Conservation (phyloP, 106 monocot species). For the Alisma plantagoaquatica region DNA sequence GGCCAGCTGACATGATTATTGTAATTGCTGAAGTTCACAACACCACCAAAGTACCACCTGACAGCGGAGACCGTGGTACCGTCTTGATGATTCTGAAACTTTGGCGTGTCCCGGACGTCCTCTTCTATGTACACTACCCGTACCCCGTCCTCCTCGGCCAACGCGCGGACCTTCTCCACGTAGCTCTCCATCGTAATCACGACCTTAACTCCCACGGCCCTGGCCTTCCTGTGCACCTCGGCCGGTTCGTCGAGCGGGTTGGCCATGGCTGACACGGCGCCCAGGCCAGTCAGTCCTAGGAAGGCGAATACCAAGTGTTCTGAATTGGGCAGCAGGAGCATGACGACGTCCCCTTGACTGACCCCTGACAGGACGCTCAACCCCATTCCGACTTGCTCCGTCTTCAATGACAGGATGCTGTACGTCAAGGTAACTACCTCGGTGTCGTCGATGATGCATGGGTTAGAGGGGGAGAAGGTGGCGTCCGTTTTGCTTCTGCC, state of each 20-base stretch:
- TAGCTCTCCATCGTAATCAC: conserved; percentile 45
- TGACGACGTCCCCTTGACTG: conserved; percentile 41
- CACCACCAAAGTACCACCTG: too few relatives aligned
- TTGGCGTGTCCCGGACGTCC: too few relatives aligned
- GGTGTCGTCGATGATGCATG: conserved; percentile 60
- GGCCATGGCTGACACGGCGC: conserved; percentile 61
- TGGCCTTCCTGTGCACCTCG: conserved; percentile 53
- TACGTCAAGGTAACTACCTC: conserved; percentile 33
- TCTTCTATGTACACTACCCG: background rate
- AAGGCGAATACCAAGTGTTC: conserved; percentile 59
- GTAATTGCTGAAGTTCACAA: too few relatives aligned
- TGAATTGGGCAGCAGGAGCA: conserved; percentile 62
- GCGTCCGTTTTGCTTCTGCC: too few relatives aligned
- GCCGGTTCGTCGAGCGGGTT: conserved; percentile 56
- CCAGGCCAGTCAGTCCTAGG: conserved; percentile 50
- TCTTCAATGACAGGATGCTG: conserved; percentile 30
- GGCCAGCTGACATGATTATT: too few relatives aligned
- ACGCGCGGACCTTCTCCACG: conserved; percentile 31
- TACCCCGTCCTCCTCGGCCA: conserved; percentile 17
- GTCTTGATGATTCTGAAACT: conserved; percentile 20
- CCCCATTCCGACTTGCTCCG: conserved; percentile 36
- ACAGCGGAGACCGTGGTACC: conserved; percentile 30
- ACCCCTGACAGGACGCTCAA: conserved; percentile 37
- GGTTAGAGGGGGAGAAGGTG: too few relatives aligned
- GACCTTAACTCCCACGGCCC: conserved; percentile 26